Evolutionary conservation across 1,284 basidiomycete species (phyloP).

Genomic region (Melampsora americana): DNA sequence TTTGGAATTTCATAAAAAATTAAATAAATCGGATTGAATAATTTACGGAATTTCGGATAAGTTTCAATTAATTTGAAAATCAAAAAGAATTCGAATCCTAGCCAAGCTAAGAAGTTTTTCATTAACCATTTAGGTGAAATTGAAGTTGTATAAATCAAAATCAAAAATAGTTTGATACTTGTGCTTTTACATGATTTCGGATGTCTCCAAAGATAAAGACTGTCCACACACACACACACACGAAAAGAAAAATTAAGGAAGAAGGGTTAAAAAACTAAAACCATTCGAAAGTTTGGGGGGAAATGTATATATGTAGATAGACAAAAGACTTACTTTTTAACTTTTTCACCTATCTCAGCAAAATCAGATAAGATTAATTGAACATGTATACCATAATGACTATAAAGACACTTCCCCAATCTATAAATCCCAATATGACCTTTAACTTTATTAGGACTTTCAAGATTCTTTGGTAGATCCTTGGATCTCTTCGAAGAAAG

Average conservation of each 20-base stretch:
- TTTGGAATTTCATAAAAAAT: constrained; percentile 40
- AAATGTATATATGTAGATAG: too few relatives aligned
- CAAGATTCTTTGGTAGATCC: not conserved
- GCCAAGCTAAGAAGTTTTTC: constrained; percentile 38
- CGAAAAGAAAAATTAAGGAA: not conserved
- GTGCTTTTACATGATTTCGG: constrained; percentile 28
- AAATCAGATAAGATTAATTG: constrained; percentile 28
- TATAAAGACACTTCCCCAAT: constrained; percentile 21
- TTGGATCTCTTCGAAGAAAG: not conserved
- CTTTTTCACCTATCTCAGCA: constrained; percentile 39
- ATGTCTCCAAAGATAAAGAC: constrained; percentile 41
- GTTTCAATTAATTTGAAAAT: constrained; percentile 32
- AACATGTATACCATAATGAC: constrained; percentile 19
- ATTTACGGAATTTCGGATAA: constrained; percentile 30
- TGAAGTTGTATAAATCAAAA: constrained; percentile 18
- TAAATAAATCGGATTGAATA: constrained; percentile 33
- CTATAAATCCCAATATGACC: constrained; percentile 6
- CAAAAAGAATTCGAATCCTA: constrained; percentile 43
- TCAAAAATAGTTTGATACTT: constrained; percentile 4
- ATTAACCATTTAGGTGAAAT: constrained; percentile 42
- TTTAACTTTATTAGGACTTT: constrained; percentile 4
- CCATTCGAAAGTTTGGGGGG: too few relatives aligned
- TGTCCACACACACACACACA: too few relatives aligned
- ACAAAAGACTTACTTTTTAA: constrained; percentile 33
- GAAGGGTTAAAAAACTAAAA: not conserved